Conservation (phyloP, 371 early-diverging fungal species). For the Rhizomucor miehei region DNA sequence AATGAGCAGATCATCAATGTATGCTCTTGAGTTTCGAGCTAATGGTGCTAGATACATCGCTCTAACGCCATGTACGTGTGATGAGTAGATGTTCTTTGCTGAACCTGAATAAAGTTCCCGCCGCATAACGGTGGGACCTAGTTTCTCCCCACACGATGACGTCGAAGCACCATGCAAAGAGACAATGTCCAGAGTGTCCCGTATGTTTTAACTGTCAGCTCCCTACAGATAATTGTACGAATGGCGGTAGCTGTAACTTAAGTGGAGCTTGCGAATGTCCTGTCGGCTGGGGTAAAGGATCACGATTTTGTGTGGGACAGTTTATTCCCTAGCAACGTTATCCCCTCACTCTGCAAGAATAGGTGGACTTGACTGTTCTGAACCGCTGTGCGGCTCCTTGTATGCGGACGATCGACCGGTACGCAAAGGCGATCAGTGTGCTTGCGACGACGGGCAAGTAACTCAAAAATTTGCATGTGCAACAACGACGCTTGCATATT, state of each 20-base stretch:
- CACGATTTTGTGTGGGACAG: background rate
- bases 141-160: too few relatives aligned
- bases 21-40: too few relatives aligned
- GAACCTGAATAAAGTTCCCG: too few relatives aligned
- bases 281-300: slow-evolving; percentile 41
- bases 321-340: background rate
- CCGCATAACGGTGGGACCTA: too few relatives aligned
- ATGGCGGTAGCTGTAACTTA: slow-evolving; percentile 40
- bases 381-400: slow-evolving; percentile 45
- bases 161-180: background rate
- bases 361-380: slow-evolving; percentile 38
- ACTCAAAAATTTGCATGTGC: background rate
- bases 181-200: slow-evolving; percentile 35
- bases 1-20: too few relatives aligned
- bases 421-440: slow-evolving; percentile 30
- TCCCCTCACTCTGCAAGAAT: background rate
- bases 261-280: slow-evolving; percentile 40
- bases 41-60: too few relatives aligned
- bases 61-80: too few relatives aligned
- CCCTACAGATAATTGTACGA: slow-evolving; percentile 32
- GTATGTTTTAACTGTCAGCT: slow-evolving; percentile 48
- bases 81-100: too few relatives aligned
- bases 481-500: background rate
- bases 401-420: slow-evolving; percentile 27
- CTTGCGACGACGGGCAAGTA: slow-evolving; percentile 42